Percentiles rank a stretch among this genome's conserved stretches.
Conservation (phyloP, 2,329 filamentous ascomycete genomes). For the Aureobasidium mangrovei region DNA sequence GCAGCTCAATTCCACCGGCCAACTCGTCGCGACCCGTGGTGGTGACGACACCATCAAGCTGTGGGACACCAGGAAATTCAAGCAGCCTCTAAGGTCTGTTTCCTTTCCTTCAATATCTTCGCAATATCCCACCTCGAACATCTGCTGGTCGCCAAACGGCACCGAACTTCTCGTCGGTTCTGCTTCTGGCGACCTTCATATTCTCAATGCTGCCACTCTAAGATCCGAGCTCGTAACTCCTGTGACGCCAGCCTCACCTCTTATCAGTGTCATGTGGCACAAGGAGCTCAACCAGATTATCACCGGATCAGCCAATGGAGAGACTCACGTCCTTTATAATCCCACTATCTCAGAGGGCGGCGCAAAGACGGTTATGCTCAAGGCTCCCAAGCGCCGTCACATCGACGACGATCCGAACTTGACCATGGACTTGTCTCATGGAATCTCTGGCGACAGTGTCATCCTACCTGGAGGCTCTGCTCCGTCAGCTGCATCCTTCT, state of each 20-base stretch:
- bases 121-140: conserved; percentile 76
- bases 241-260: conserved; percentile 72
- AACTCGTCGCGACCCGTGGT: conserved; percentile 81
- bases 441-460: conserved; percentile 75
- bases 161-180: conserved; percentile 86
- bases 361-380: conserved; percentile 81
- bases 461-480: conserved; percentile 45
- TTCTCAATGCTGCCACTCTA: conserved; percentile 87
- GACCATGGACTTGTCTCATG: conserved; percentile 73
- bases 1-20: conserved; percentile 82
- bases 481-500: conserved; percentile 35
- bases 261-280: conserved; percentile 87
- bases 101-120: conserved; percentile 73
- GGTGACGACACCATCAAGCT: conserved; percentile 90
- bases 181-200: conserved; percentile 74
- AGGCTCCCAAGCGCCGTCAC: conserved; percentile 88
- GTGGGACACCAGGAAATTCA: conserved; percentile 96
- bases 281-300: conserved; percentile 92
- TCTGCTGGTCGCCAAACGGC: conserved; percentile 78
- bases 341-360: conserved; percentile 73
- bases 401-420: conserved; percentile 85
- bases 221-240: conserved; percentile 76
- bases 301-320: conserved; percentile 83
- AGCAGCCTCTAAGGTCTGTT: conserved; percentile 71
- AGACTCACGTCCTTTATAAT: conserved; percentile 85